These are phyloP conservation scores for Erigeron philadelphicus DNA, from an alignment of 140 eudicot genomes.

Conservation along the genomic window DNA sequence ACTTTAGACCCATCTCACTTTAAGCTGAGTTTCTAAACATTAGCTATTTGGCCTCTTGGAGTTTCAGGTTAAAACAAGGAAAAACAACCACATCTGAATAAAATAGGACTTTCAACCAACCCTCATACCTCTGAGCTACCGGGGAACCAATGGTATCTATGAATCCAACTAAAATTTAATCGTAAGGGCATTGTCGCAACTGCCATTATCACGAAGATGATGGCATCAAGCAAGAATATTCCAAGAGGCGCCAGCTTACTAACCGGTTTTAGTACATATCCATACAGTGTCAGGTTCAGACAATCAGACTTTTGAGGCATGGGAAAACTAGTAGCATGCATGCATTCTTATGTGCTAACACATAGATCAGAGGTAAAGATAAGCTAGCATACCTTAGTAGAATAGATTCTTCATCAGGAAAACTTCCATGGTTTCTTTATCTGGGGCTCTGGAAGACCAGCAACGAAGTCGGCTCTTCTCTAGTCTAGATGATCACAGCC, in stretches of 20 bases:
- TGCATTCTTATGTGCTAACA: not conserved
- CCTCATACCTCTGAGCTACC: not conserved
- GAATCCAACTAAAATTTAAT: too few relatives aligned
- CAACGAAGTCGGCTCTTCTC: conserved; percentile 5
- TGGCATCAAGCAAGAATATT: too few relatives aligned
- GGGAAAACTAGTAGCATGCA: not conserved
- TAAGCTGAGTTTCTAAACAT: not conserved
- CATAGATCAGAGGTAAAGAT: not conserved
- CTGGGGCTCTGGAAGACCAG: too few relatives aligned
- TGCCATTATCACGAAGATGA: too few relatives aligned
- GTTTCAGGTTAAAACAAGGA: not conserved
- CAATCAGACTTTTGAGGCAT: not conserved
- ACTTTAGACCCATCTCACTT: not conserved
- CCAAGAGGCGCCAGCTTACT: too few relatives aligned
- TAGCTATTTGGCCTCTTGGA: not conserved
- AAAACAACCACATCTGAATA: not conserved
- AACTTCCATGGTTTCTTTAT: not conserved
- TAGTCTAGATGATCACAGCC: not conserved
- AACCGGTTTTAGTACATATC: not conserved
- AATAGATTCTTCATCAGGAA: not conserved
- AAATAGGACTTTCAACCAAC: not conserved
- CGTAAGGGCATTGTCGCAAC: too few relatives aligned
- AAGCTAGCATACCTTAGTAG: not conserved
- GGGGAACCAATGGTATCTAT: too few relatives aligned
- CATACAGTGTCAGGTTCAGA: not conserved